A percentile compares a stretch with the other conserved stretches of the same genome.
Conservation (phyloP, 768 basidiomycete genomes). For the Tubosaeta sp. region DNA sequence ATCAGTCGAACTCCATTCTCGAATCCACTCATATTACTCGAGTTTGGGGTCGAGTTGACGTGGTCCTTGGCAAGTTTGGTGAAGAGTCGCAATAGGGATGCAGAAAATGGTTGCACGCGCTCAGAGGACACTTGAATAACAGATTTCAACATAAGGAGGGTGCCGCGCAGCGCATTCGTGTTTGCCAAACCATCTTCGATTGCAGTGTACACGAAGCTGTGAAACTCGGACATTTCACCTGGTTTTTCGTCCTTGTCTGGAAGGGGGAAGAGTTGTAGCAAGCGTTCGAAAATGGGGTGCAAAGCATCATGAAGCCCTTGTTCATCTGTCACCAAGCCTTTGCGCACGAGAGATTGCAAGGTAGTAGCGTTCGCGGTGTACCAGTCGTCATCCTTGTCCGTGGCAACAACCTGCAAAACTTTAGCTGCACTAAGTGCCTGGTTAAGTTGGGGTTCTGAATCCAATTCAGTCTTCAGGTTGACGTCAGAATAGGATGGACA, state of each 20-base stretch:
- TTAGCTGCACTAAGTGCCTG: conserved; percentile 80
- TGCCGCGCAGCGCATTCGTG: conserved; percentile 67
- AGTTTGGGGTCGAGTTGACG: conserved; percentile 48
- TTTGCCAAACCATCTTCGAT: conserved; percentile 79
- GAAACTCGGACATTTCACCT: conserved; percentile 71
- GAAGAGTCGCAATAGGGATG: conserved; percentile 75
- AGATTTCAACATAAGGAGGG: conserved; percentile 82
- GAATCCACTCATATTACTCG: conserved; percentile 36
- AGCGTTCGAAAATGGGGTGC: conserved; percentile 76
- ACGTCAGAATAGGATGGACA: background rate
- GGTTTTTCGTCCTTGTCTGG: conserved; percentile 74
- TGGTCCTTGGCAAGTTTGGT: conserved; percentile 88
- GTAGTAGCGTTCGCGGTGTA: conserved; percentile 63
- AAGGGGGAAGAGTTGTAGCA: conserved; percentile 72
- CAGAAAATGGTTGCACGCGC: conserved; percentile 75
- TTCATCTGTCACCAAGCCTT: conserved; percentile 81
- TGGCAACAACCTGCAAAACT: conserved; percentile 80
- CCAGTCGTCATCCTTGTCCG: conserved; percentile 84
- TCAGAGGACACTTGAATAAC: conserved; percentile 78
- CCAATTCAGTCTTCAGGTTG: conserved; percentile 61
- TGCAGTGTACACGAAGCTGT: conserved; percentile 67
- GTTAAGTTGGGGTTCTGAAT: conserved; percentile 55
- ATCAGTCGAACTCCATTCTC: conserved; percentile 62
- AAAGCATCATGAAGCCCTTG: conserved; percentile 73
- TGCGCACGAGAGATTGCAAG: conserved; percentile 81